Percentiles rank a stretch among this genome's conserved stretches.
Conservation (phyloP, 768 basidiomycete species). For the Naganishia vishniacii region DNA sequence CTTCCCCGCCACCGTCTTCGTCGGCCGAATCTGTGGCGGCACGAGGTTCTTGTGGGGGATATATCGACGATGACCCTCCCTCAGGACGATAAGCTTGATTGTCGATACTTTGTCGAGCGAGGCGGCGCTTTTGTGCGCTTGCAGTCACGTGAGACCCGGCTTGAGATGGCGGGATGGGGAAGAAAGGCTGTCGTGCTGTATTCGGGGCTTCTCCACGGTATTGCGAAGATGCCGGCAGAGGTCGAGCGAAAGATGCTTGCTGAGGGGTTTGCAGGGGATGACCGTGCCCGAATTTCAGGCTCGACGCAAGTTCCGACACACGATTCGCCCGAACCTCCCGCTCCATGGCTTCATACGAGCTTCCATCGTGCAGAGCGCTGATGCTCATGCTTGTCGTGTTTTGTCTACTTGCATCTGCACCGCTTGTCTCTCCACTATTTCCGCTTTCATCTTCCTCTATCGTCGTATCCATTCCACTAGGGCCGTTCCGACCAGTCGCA, state of each 20-base stretch:
- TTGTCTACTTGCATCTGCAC: not conserved
- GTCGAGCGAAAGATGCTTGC: not conserved
- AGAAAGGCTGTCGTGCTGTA: conserved; percentile 7
- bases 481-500: not conserved
- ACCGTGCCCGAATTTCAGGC: not conserved
- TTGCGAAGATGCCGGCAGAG: not conserved
- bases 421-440: conserved; percentile 3
- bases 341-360: conserved; percentile 15
- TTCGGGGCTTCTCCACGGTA: not conserved
- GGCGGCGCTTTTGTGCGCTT: not conserved
- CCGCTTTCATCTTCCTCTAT: conserved; percentile 10
- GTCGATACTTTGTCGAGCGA: not conserved
- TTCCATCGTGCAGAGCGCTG: conserved; percentile 1
- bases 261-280: not conserved
- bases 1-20: conserved; percentile 5
- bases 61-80: not conserved
- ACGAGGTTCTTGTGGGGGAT: not conserved
- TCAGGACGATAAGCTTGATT: conserved; percentile 4
- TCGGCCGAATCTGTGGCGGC: conserved; percentile 10
- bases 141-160: not conserved
- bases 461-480: conserved; percentile 5
- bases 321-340: conserved; percentile 5
- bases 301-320: not conserved
- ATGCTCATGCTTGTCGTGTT: conserved; percentile 13
- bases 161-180: not conserved